These are phyloP conservation scores for Pichia sporocuriosa DNA, from an alignment of 805 yeast species.

Conservation along the genomic window DNA sequence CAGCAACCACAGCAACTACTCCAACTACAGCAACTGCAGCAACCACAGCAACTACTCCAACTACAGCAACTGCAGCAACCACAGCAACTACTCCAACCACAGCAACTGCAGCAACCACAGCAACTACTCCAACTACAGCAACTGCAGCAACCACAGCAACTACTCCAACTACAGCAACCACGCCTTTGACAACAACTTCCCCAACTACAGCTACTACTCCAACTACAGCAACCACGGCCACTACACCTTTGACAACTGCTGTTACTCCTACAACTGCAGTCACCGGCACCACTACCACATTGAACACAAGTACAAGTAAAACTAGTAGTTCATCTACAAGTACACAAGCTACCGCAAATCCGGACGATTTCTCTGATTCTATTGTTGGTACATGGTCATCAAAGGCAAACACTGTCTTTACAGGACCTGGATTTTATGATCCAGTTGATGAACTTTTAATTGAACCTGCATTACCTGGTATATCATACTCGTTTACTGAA, in stretches of 20 bases:
- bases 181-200: slow-evolving; percentile 10
- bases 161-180: slow-evolving; percentile 12
- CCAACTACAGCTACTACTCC: slow-evolving; percentile 14
- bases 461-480: slow-evolving; percentile 95
- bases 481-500: slow-evolving; percentile 83
- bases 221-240: slow-evolving; percentile 16
- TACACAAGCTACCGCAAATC: slow-evolving; percentile 9
- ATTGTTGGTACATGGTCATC: slow-evolving; percentile 93
- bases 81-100: slow-evolving; percentile 3
- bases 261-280: slow-evolving; percentile 16
- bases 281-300: not conserved
- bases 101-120: not conserved
- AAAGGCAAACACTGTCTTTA: slow-evolving; percentile 87
- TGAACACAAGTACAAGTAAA: slow-evolving; percentile 12
- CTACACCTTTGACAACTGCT: slow-evolving; percentile 14
- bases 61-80: slow-evolving; percentile 8
- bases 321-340: slow-evolving; percentile 7
- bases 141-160: not conserved
- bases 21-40: slow-evolving; percentile 10
- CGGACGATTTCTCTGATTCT: slow-evolving; percentile 9
- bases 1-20: slow-evolving; percentile 13
- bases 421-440: slow-evolving; percentile 95
- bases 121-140: not conserved
- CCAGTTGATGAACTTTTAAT: slow-evolving; percentile 91
- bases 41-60: slow-evolving; percentile 9